Evolutionary conservation across 2,329 filamentous ascomycete species (phyloP).

Genomic region (Colletotrichum aenigma): DNA sequence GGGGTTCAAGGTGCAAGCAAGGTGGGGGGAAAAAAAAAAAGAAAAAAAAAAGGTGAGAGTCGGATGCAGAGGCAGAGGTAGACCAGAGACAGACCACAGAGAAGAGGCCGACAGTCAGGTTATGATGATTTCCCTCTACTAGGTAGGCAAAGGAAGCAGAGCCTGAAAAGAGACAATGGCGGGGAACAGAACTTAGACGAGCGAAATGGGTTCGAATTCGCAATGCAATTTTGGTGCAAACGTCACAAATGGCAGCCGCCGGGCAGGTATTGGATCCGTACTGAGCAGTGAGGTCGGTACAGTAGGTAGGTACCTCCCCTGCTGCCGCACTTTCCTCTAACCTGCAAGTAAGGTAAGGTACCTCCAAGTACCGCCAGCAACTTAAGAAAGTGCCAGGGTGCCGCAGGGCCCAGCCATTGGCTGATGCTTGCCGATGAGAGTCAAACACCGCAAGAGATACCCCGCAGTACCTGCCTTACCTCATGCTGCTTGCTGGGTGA

Average conservation of each 20-base stretch:
- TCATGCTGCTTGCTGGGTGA: neutral
- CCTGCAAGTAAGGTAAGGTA: neutral
- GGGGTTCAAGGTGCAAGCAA: neutral
- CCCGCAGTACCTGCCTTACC: neutral
- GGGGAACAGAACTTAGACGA: conserved; percentile 2
- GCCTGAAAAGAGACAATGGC: neutral
- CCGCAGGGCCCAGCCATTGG: neutral
- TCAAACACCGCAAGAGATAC: neutral
- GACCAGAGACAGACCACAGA: neutral
- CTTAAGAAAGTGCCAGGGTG: neutral
- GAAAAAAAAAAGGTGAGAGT: neutral
- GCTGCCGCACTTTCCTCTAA: neutral
- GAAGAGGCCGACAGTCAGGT: neutral
- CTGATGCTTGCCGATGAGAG: neutral
- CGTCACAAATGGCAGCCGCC: conserved; percentile 7
- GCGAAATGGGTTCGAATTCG: neutral
- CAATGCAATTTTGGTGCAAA: conserved; percentile 18
- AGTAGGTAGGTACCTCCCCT: neutral
- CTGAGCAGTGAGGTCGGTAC: neutral
- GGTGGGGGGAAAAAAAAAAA: neutral
- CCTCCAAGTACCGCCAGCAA: neutral
- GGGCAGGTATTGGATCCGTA: neutral
- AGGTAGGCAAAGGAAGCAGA: neutral
- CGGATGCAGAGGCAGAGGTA: neutral
- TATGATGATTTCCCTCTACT: neutral